phyloP scores from a whole-genome alignment of 2,329 filamentous ascomycete species.

The Apiospora saccharicola region DNA sequence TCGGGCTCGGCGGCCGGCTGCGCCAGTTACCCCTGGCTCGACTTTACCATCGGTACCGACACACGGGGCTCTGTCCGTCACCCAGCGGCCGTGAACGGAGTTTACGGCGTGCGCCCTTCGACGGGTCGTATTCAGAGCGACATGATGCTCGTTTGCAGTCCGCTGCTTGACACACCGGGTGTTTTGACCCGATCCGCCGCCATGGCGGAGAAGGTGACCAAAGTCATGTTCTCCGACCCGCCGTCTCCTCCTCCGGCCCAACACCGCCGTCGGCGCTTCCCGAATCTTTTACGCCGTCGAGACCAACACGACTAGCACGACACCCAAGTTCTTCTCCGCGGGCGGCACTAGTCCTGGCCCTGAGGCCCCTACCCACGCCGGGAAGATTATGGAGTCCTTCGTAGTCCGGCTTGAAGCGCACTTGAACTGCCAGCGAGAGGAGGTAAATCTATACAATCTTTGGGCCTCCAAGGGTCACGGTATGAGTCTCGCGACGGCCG shows the following conservation, averaged over 20 bases:
- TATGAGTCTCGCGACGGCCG: constrained; percentile 28
- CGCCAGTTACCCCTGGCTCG: constrained; percentile 33
- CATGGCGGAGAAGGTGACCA: constrained; percentile 25
- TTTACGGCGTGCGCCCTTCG: constrained; percentile 32
- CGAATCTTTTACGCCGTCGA: constrained; percentile 32
- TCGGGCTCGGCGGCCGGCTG: constrained; percentile 30
- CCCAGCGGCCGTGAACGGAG: constrained; percentile 31
- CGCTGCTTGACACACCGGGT: constrained; percentile 29
- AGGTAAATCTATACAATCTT: constrained; percentile 30
- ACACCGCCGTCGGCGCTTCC: neutral
- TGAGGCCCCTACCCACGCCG: constrained; percentile 22
- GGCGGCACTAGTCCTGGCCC: neutral
- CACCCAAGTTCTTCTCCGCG: constrained; percentile 30
- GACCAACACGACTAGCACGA: neutral
- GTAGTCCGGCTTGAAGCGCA: constrained; percentile 25
- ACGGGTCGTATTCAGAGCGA: constrained; percentile 24
- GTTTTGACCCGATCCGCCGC: constrained; percentile 32
- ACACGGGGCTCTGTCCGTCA: constrained; percentile 33
- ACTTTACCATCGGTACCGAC: constrained; percentile 34
- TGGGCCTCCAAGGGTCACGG: constrained; percentile 25
- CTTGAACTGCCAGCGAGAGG: constrained; percentile 27
- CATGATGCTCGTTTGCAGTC: constrained; percentile 24
- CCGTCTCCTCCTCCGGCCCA: too few relatives aligned
- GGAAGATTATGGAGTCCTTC: constrained; percentile 28
- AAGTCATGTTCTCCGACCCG: constrained; percentile 22